These are phyloP conservation scores for Wakefieldia striispora DNA, from an alignment of 768 basidiomycete genomes.

Conservation along the genomic window DNA sequence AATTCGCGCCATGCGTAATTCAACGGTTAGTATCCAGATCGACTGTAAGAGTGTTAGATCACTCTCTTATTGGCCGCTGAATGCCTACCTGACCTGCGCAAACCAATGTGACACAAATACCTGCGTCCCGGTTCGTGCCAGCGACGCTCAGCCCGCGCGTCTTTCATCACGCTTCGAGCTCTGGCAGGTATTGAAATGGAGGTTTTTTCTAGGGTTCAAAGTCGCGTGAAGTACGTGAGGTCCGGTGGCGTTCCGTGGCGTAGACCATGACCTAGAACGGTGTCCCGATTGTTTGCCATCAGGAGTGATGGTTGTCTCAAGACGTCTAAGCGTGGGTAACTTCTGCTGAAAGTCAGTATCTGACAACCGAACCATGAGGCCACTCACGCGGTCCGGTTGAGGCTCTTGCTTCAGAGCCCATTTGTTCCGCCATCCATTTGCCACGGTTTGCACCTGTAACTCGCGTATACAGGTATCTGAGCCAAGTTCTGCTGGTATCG, in stretches of 20 bases:
- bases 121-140: not conserved
- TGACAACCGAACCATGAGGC: constrained; percentile 9
- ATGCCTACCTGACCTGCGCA: constrained; percentile 13
- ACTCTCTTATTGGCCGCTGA: constrained; percentile 1
- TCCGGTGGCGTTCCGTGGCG: constrained; percentile 22
- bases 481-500: constrained; percentile 28
- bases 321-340: constrained; percentile 36
- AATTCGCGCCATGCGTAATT: constrained; percentile 13
- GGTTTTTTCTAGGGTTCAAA: constrained; percentile 19
- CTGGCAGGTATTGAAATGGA: constrained; percentile 6
- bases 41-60: constrained; percentile 5
- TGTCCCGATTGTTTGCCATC: constrained; percentile 40
- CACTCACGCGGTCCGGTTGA: constrained; percentile 16
- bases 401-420: constrained; percentile 41
- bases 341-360: constrained; percentile 24
- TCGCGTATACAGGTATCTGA: constrained; percentile 23
- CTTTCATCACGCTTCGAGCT: constrained; percentile 8
- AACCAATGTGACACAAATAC: constrained; percentile 7
- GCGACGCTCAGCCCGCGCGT: constrained; percentile 9
- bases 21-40: constrained; percentile 22
- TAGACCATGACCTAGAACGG: constrained; percentile 24
- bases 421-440: constrained; percentile 50
- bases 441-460: constrained; percentile 38
- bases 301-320: constrained; percentile 47
- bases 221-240: constrained; percentile 17